These are phyloP conservation scores for Acorus gramineus DNA, from an alignment of 106 monocot species.

Conservation along the genomic window DNA sequence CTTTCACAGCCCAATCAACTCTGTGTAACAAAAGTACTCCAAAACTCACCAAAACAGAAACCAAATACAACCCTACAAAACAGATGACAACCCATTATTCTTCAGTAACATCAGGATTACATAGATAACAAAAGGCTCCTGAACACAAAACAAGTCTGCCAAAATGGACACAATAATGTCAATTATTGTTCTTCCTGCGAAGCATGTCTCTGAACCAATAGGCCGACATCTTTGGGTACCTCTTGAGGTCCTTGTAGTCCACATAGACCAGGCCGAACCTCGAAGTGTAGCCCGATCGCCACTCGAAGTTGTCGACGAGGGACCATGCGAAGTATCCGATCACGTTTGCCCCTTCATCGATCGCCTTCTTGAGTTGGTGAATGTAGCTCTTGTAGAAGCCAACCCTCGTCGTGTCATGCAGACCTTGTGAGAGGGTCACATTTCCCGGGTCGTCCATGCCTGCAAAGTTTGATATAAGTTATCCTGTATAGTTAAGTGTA, in stretches of 20 bases:
- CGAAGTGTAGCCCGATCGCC: conserved; percentile 57
- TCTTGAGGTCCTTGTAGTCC: conserved; percentile 34
- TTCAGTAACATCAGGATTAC: no score
- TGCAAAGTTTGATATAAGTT: conserved; percentile 2
- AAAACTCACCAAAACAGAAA: no score
- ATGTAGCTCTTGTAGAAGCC: conserved; percentile 62
- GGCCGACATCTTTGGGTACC: conserved; percentile 67
- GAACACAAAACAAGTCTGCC: no score
- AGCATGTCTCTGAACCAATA: conserved; percentile 52
- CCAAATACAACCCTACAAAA: no score
- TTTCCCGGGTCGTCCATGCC: conserved; percentile 85
- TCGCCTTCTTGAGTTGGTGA: conserved; percentile 60
- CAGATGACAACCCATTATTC: no score
- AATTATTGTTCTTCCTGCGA: conserved; percentile 13
- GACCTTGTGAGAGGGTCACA: conserved; percentile 29
- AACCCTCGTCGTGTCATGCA: conserved; percentile 41
- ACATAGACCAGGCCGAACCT: conserved; percentile 68
- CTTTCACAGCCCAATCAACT: no score
- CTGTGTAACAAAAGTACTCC: no score
- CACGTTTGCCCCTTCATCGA: conserved; percentile 59
- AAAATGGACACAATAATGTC: no score
- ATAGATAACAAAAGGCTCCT: no score
- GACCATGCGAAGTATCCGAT: conserved; percentile 84
- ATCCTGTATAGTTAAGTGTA: not conserved
- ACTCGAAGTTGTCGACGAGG: conserved; percentile 72